Evolutionary conservation across 2,329 filamentous ascomycete genomes (phyloP).

Genomic region (Aspergillus aculeatinus): DNA sequence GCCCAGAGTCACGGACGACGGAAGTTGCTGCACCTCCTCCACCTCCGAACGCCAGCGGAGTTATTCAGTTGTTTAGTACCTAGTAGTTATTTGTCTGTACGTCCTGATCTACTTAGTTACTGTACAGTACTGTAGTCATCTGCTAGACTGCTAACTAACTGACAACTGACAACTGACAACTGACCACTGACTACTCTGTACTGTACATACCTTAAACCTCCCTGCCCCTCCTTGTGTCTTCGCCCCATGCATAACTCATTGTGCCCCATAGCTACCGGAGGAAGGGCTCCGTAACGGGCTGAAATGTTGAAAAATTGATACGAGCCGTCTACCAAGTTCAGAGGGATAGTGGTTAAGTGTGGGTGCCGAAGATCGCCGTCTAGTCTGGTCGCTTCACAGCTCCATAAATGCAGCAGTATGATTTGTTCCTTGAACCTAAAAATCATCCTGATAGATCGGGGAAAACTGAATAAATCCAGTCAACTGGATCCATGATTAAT

Average conservation of each 20-base stretch:
- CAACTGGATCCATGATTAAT: not conserved
- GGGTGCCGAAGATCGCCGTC: slow-evolving; percentile 8
- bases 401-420: not conserved
- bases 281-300: not conserved
- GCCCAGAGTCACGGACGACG: not conserved
- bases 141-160: no score
- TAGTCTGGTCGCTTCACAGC: slow-evolving; percentile 1
- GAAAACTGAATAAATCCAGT: not conserved
- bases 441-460: not conserved
- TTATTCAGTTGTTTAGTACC: not conserved
- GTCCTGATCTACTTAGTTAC: no score
- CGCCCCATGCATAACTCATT: not conserved
- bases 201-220: not conserved
- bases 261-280: not conserved
- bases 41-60: not conserved
- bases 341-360: no score
- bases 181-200: no score
- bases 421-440: not conserved
- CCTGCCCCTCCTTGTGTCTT: not conserved
- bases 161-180: no score
- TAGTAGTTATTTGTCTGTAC: no score
- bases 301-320: not conserved
- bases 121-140: no score
- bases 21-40: not conserved
- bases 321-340: no score